Conservation (phyloP, 2,329 filamentous ascomycete species). For the Monilinia vaccinii-corymbosi region DNA sequence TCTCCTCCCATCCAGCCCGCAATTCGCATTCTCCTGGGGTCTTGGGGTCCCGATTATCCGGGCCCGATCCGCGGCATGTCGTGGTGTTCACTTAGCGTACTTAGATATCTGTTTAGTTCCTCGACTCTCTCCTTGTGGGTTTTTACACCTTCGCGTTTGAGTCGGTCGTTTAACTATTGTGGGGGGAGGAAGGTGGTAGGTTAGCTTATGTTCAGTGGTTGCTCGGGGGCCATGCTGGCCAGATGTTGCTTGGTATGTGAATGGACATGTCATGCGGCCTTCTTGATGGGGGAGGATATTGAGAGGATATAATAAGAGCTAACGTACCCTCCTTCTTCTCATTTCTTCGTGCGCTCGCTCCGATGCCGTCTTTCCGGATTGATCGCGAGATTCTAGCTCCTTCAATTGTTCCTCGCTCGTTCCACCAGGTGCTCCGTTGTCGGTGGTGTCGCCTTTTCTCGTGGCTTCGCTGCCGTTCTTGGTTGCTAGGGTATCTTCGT, state of each 20-base stretch:
- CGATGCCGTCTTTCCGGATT: slow-evolving; percentile 65
- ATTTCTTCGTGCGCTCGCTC: slow-evolving; percentile 75
- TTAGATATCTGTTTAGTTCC: slow-evolving; percentile 89
- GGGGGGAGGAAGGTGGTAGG: background rate
- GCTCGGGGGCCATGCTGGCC: background rate
- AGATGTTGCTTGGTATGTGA: background rate
- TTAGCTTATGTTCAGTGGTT: background rate
- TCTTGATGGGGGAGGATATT: too few species aligned
- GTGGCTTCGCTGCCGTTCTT: background rate
- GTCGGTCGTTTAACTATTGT: slow-evolving; percentile 66
- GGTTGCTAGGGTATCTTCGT: slow-evolving; percentile 22
- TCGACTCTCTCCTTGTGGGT: slow-evolving; percentile 96
- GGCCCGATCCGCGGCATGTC: slow-evolving; percentile 69
- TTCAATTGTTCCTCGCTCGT: slow-evolving; percentile 19
- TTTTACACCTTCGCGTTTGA: slow-evolving; percentile 75
- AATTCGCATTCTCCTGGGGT: background rate
- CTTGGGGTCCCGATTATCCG: slow-evolving; percentile 36
- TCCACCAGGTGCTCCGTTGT: background rate
- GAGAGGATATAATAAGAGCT: background rate
- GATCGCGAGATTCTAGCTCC: slow-evolving; percentile 28
- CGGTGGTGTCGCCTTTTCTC: background rate
- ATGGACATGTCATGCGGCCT: background rate
- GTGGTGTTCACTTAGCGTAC: slow-evolving; percentile 89
- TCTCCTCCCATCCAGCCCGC: background rate
- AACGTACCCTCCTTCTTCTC: slow-evolving; percentile 64